phyloP scores from a whole-genome alignment of 2,329 filamentous ascomycete genomes.

The Monilinia fructicola region DNA sequence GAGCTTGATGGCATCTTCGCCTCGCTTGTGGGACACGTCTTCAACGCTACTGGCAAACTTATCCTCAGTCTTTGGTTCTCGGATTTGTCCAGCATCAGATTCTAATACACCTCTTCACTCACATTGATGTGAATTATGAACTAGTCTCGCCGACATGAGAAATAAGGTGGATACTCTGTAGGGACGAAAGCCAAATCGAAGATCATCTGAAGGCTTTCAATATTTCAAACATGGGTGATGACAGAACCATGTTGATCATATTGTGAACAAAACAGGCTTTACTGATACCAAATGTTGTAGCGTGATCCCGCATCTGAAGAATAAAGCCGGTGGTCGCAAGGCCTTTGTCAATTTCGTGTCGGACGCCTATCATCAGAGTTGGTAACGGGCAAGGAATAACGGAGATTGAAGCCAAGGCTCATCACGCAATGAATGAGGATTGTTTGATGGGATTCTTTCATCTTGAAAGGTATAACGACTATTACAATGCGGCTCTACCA shows the following conservation, averaged over 20 bases:
- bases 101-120: neutral
- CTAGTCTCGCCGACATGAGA: neutral
- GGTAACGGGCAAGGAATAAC: neutral
- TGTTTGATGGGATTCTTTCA: neutral
- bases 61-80: neutral
- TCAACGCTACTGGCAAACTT: neutral
- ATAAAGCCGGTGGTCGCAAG: neutral
- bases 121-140: fast-evolving
- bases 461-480: neutral
- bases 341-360: neutral
- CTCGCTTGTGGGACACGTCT: neutral
- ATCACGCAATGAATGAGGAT: neutral
- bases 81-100: neutral
- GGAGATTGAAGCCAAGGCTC: neutral
- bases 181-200: neutral
- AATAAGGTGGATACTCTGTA: neutral
- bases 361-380: neutral
- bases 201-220: neutral
- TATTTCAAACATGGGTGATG: neutral
- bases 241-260: neutral
- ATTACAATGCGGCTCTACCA: neutral
- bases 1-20: neutral
- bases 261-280: neutral
- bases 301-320: neutral
- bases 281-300: neutral